Evolutionary conservation across 768 basidiomycete species (phyloP), one percentile per base, ranked within the genome.

Genomic region (Trametes coccinea): DNA sequence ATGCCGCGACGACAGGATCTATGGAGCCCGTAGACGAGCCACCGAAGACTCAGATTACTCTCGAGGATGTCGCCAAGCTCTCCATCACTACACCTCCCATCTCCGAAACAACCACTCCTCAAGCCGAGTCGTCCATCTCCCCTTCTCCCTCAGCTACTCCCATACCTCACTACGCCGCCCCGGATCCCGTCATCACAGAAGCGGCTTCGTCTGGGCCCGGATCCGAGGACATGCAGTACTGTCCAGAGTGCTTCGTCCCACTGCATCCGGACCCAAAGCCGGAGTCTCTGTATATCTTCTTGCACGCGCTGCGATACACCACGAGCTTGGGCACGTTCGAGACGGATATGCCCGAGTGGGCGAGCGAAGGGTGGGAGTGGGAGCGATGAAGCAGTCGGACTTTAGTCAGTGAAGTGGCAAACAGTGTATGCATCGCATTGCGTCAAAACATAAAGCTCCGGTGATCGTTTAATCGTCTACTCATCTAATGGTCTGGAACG

Each of bases 231-330:
- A 61, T 69, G 56, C 69, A 81, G 17, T 97, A 93, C 75, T 99
- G 96, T 72, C 79, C 84, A 1, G 92, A 93, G 70, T 99, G 96
- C 72, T 98, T 91, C 73, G 79, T 97, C 48, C 97, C 97, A 14
- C 76, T 98, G 29, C 88, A 95, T 59, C 93, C 94, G 10, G 97
- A 99, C 74, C 97, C 96, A 2, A 86, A 84, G 69, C 95, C 95
- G 2, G 93, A 95, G 72, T 86, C 86, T 62, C 78, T 98, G 59
- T 98, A 93, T 75, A 98, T 99, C 66, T 99, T 95, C 76, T 76
- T 99, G 70, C 97, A 99, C 69, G 95, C 97, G 30, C 74, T 91
- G 70, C 83, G 83, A 67, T 98, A 95, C 74, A 90, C 87, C 51
- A 89, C 89, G 11, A 86, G 84, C 63, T 77, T 94, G 46, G 93